A percentile compares a stretch with the other conserved stretches of the same genome.
phyloP scores from a whole-genome alignment of 164 flowering plant genomes.

The Houttuynia cordata region DNA sequence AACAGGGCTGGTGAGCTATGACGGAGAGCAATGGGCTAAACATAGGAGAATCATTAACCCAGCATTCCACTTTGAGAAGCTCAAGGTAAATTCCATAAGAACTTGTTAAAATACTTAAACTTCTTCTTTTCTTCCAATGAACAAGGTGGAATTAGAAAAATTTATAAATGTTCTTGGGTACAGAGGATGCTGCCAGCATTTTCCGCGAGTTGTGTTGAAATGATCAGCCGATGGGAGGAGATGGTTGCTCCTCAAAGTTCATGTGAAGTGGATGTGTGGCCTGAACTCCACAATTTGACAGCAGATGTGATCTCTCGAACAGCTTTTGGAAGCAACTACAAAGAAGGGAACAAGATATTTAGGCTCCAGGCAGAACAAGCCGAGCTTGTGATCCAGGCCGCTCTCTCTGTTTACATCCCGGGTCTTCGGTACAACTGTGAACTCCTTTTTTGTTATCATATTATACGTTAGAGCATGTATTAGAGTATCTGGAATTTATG shows the following conservation, averaged over 20 bases:
- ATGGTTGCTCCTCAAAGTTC: constrained; percentile 1
- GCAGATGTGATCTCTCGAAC: constrained; percentile 11
- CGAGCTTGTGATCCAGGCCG: not conserved
- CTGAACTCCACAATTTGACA: constrained; percentile 6
- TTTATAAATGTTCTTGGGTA: not conserved
- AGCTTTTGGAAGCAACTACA: constrained; percentile 9
- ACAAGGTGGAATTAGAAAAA: not conserved
- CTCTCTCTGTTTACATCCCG: constrained; percentile 1
- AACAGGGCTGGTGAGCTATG: constrained; percentile 5
- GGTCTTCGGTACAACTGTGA: constrained; percentile 1
- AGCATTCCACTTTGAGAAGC: constrained; percentile 19
- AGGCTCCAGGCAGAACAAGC: constrained; percentile 7
- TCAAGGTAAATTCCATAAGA: constrained; percentile 12
- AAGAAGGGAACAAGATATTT: constrained; percentile 8
- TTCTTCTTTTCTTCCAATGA: not conserved
- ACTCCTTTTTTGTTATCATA: not conserved
- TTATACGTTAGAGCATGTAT: not conserved
- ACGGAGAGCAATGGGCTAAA: constrained; percentile 20
- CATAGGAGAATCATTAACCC: constrained; percentile 20
- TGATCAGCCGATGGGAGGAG: constrained; percentile 10
- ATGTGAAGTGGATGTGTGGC: constrained; percentile 6
- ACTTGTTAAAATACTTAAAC: not conserved
- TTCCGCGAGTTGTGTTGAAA: constrained; percentile 3
- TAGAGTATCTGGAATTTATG: no score
- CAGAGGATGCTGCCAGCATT: constrained; percentile 9